Percentiles rank a stretch among this genome's conserved stretches.
These are phyloP conservation scores for Ambrosiella beaveri DNA, from an alignment of 2,329 filamentous ascomycete species.

Conservation along the genomic window DNA sequence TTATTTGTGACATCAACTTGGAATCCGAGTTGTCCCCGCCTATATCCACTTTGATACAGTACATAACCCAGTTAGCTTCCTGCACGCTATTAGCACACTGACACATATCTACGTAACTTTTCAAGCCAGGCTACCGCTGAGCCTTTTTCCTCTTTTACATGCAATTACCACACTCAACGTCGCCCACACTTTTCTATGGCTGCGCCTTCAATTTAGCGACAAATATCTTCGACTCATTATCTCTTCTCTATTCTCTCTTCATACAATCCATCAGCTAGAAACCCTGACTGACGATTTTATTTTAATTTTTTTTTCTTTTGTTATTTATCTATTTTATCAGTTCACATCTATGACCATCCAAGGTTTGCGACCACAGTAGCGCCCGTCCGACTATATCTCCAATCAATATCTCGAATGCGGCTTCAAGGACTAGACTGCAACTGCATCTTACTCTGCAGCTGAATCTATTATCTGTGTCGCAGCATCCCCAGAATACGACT, in stretches of 20 bases:
- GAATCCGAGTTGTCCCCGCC: not conserved
- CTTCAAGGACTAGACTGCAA: too few species aligned
- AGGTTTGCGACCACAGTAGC: too few species aligned
- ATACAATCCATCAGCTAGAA: too few species aligned
- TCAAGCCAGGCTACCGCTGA: not conserved
- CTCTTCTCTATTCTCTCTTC: too few species aligned
- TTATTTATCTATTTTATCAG: too few species aligned
- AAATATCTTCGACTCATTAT: too few species aligned
- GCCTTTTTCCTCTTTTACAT: slow-evolving; percentile 1
- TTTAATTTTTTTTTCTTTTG: too few species aligned
- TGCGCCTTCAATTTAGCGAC: too few species aligned
- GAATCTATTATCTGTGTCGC: not conserved
- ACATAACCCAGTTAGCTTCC: not conserved
- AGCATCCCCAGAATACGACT: not conserved
- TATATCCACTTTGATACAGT: not conserved
- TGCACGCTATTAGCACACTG: not conserved
- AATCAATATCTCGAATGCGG: not conserved
- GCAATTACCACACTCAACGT: not conserved
- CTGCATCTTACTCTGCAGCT: not conserved
- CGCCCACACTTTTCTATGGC: not conserved
- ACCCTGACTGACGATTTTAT: too few species aligned
- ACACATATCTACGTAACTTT: not conserved
- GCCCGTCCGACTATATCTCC: not conserved
- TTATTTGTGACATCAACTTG: not conserved
- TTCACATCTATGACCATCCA: too few species aligned